Evolutionary conservation across 2,329 filamentous ascomycete species (phyloP), one percentile per base, ranked within the genome.

Genomic region (Penicillium thymicola): DNA sequence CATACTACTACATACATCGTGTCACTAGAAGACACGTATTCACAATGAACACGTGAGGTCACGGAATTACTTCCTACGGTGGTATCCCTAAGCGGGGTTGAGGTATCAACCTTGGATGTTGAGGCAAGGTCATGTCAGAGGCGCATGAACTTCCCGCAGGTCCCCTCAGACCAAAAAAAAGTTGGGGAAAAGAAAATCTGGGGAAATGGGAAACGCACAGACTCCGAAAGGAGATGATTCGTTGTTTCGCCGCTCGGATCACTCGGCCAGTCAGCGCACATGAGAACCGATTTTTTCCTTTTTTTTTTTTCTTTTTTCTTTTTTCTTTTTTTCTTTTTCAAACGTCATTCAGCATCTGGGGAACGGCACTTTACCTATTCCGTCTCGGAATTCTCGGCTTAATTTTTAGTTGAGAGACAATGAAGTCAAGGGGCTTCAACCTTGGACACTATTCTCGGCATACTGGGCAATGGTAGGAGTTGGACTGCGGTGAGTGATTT

Each of bases 181-280:
- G 30, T 44, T 54, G 64, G 64, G 65, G 65, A 63, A 65, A n/a
- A 44, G 57, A 62, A 65, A 66, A 66, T 65, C 65, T 64, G 65
- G 65, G 65, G 65, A 66, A 67, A 51, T 30, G 16, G 28, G 46
- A 48, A 59, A 34, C 44, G 42, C 18, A 53, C 43, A 46, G 36
- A 54, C 38, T 11, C 28, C 4, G 28, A 30, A 30, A 30, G n/a
- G 11, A 11, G n/a, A 8, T 63, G 53, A 63, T 63, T 66, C 53
- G 65, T 21, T 28, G 21, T 14, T 21, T 4, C 25, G 34, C 63
- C 60, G 52, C 28, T 64, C 63, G 64, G 64, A 59, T 60, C 43
- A 23, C 32, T 59, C 46, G 50, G 53, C 64, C 64, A 66, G n/a
- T 66, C 44, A 65, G 38, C 41, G 42, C 38, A 46, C 28, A 23